A percentile compares a stretch with the other conserved stretches of the same genome.
These are phyloP conservation scores for Ogataea ganodermae DNA, from an alignment of 805 yeast species.

Conservation along the genomic window DNA sequence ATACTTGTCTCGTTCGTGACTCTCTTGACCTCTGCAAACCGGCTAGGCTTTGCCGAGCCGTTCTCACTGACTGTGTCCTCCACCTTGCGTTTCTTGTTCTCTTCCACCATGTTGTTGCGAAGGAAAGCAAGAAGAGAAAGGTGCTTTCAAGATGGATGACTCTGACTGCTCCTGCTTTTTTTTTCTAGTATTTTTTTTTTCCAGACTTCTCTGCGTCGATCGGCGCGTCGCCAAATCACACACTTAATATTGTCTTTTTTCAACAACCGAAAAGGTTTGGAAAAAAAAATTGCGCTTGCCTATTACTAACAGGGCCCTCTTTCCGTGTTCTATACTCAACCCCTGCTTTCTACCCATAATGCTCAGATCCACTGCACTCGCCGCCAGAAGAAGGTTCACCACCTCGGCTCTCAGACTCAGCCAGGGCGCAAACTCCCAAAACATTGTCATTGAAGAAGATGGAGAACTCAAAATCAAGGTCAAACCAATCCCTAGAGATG, in stretches of 20 bases:
- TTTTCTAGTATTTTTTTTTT: neutral
- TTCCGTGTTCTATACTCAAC: too few relatives aligned
- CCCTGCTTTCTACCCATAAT: neutral
- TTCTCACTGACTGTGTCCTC: slow-evolving; percentile 17
- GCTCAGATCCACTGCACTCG: slow-evolving; percentile 6
- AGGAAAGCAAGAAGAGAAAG: neutral
- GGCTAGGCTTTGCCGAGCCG: slow-evolving; percentile 16
- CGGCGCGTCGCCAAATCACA: neutral
- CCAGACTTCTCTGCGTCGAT: neutral
- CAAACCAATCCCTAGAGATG: slow-evolving; percentile 74
- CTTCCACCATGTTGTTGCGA: slow-evolving; percentile 16
- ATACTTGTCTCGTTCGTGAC: slow-evolving; percentile 93
- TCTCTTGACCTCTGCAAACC: slow-evolving; percentile 56
- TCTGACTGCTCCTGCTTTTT: neutral
- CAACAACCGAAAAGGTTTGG: neutral
- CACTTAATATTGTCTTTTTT: neutral
- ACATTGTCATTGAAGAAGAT: slow-evolving; percentile 29
- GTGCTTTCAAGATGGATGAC: too few relatives aligned
- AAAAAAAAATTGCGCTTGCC: too few relatives aligned
- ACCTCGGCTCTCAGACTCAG: slow-evolving; percentile 13
- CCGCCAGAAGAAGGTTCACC: slow-evolving; percentile 13
- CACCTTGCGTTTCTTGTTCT: slow-evolving; percentile 19
- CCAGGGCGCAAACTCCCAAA: slow-evolving; percentile 25
- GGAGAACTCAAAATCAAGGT: slow-evolving; percentile 61
- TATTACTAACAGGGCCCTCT: too few relatives aligned